Conservation (phyloP, 495 filamentous ascomycete genomes). For the Neurospora africana region DNA sequence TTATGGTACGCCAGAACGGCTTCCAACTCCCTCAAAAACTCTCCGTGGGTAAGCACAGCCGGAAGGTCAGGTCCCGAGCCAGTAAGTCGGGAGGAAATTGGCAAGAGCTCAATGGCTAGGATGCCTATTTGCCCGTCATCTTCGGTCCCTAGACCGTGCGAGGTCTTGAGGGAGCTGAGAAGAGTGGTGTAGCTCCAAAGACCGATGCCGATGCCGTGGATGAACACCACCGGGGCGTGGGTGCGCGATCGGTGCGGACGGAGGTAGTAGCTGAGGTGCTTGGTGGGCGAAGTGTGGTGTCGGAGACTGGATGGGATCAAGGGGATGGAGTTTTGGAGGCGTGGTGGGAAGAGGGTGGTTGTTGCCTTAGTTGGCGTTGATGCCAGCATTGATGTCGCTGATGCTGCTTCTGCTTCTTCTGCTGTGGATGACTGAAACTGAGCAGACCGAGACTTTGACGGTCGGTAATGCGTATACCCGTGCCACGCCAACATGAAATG, state of each 20-base stretch:
- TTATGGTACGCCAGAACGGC: constrained; percentile 43
- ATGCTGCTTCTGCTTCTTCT: background rate
- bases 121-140: constrained; percentile 45
- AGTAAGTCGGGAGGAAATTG: constrained; percentile 52
- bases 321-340: constrained; percentile 35
- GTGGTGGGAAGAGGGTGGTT: constrained; percentile 46
- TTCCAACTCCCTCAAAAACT: constrained; percentile 41
- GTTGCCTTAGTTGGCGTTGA: constrained; percentile 6
- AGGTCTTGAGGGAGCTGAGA: constrained; percentile 36
- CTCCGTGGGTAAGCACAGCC: constrained; percentile 30
- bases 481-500: constrained; percentile 30
- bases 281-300: constrained; percentile 32
- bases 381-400: background rate
- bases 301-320: constrained; percentile 1
- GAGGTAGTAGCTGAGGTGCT: constrained; percentile 51
- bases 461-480: constrained; percentile 38
- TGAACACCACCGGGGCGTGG: constrained; percentile 49
- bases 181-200: constrained; percentile 52
- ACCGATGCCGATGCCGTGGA: constrained; percentile 64
- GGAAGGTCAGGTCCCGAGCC: background rate
- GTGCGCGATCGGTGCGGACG: constrained; percentile 47
- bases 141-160: constrained; percentile 6
- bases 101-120: constrained; percentile 54
- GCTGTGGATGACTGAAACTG: background rate
- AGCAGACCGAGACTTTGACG: constrained; percentile 12